Evolutionary conservation across 257 asterid genomes (phyloP).

Genomic region (Capsicum rhomboideum): DNA sequence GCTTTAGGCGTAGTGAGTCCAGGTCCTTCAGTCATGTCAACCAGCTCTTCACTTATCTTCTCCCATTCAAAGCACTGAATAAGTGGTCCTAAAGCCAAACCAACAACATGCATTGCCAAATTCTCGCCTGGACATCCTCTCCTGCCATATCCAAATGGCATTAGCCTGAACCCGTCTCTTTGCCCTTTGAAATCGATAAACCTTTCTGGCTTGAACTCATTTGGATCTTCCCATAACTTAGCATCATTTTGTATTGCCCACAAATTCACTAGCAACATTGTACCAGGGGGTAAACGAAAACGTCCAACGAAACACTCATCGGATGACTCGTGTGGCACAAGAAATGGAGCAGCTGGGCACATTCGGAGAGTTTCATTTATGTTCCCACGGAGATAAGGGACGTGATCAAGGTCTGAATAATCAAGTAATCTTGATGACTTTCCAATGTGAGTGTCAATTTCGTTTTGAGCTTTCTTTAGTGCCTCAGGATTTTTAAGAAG

Average conservation of each 20-base stretch:
- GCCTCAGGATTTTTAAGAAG: conserved; percentile 44
- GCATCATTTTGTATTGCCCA: conserved; percentile 16
- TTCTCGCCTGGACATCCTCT: too few relatives aligned
- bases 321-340: conserved; percentile 14
- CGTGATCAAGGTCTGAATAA: conserved; percentile 36
- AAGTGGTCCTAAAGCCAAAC: too few relatives aligned
- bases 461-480: conserved; percentile 34
- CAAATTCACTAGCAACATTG: conserved; percentile 10
- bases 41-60: too few relatives aligned
- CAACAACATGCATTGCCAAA: too few relatives aligned
- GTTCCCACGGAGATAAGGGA: conserved; percentile 15
- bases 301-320: conserved; percentile 15
- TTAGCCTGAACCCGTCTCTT: too few relatives aligned
- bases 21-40: too few relatives aligned
- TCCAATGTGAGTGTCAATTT: conserved; percentile 32
- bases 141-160: too few relatives aligned
- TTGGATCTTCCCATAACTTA: too few relatives aligned
- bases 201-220: too few relatives aligned
- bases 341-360: conserved; percentile 4
- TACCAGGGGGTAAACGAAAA: conserved; percentile 9
- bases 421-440: conserved; percentile 24
- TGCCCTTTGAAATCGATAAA: too few relatives aligned
- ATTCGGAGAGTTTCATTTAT: conserved; percentile 10
- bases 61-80: too few relatives aligned
- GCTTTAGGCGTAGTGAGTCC: too few relatives aligned